Evolutionary conservation across 306 rosid genomes (phyloP), one percentile per base, ranked within the genome.

Genomic region (Vigna radiata): DNA sequence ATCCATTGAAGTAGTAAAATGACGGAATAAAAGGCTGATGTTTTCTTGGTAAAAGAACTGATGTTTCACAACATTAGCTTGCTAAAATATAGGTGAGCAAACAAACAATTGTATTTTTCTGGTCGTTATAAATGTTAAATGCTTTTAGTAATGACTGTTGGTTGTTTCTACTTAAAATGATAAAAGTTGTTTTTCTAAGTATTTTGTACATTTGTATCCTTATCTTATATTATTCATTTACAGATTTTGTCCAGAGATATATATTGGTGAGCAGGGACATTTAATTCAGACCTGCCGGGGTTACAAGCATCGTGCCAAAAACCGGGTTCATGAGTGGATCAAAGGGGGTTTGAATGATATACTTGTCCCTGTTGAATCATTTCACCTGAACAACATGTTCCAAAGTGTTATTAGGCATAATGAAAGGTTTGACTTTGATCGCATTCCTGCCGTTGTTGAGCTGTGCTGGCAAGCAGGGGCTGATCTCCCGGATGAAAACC

Each of bases 401-500:
- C 95, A 89, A 83, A 86, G 72, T 79, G 87, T 94, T 82, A 88
- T 92, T 70, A 82, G 74, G 69, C 97, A 92, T 69, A 17, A 88
- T 15, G 84, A 94, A 66, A 89, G 97, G 89, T 92, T 94, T 77
- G 95, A 92, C 86, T 84, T 82, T 72, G 95, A 90, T 31, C 93
- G 95, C 53, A 83, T 94, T 77, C 91, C 98, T 53, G 97, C 97
- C 23, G 96, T 90, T 47, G 85, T 89, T 3, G 96, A 92, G 90
- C 80, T 94, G 61, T 92, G 97, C 81, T 86, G 90, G 93, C 99
- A 92, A 80, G 98, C 96, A 54, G 93, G 97, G 64, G 97, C 75
- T 47, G 80, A 79, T 81, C 83, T 87, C 33, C 36, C 76, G 37
- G 76, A 78, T 61, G 86, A 82, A 75, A 74, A 69, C 55, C 62